phyloP scores from a whole-genome alignment of 768 basidiomycete genomes.

The Hortiboletus campestris region DNA sequence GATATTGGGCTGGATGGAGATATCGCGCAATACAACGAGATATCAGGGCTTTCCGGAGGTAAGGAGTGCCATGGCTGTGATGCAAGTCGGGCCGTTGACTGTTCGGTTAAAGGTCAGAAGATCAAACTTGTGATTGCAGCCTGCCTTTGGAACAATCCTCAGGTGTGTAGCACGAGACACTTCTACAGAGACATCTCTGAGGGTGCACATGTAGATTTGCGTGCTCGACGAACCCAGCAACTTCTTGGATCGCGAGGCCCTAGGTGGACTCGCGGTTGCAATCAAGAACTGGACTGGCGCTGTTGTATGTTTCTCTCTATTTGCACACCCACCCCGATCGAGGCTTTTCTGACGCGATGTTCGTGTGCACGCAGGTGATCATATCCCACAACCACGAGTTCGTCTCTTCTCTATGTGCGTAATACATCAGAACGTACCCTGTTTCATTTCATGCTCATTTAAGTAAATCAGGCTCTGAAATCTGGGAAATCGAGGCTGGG shows the following conservation, averaged over 20 bases:
- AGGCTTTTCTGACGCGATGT: constrained; percentile 15
- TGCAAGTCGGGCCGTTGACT: constrained; percentile 11
- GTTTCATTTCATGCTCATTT: constrained; percentile 18
- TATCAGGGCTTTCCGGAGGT: constrained; percentile 92
- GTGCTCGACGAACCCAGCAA: constrained; percentile 91
- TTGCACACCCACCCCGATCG: constrained; percentile 13
- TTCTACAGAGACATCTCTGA: constrained; percentile 3
- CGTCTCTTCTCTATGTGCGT: constrained; percentile 75
- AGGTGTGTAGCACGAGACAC: constrained; percentile 44
- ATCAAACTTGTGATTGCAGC: constrained; percentile 96
- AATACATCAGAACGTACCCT: constrained; percentile 4
- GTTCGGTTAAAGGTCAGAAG: constrained; percentile 69
- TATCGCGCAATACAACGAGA: constrained; percentile 98
- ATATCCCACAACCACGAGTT: constrained; percentile 96
- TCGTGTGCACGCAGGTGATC: constrained; percentile 59
- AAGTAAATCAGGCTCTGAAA: constrained; percentile 67
- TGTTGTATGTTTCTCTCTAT: constrained; percentile 47
- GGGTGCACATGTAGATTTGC: constrained; percentile 49
- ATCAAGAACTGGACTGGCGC: constrained; percentile 95
- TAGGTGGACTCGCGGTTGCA: constrained; percentile 92
- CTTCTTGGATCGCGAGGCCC: constrained; percentile 94
- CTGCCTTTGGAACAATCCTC: constrained; percentile 94
- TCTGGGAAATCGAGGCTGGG: constrained; percentile 91
- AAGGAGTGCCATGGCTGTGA: constrained; percentile 21
- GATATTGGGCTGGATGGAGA: constrained; percentile 96